Evolutionary conservation across 2,329 filamentous ascomycete species (phyloP).

Genomic region (Emydomyces testavorans): DNA sequence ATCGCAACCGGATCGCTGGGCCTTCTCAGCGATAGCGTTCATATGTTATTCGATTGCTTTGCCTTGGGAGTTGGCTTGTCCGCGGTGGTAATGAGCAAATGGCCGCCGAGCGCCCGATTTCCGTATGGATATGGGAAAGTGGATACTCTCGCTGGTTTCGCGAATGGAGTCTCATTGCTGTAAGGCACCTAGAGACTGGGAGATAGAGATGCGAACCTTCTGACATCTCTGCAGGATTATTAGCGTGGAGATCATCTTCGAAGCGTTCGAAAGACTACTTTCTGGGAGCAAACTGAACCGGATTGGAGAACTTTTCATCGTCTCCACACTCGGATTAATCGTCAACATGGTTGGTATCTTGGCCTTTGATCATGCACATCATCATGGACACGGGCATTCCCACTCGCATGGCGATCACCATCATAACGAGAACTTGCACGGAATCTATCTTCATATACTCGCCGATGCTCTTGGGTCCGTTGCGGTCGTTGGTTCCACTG

Average conservation of each 20-base stretch:
- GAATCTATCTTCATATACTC: conserved; percentile 89
- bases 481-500: conserved; percentile 84
- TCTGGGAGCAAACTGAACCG: conserved; percentile 75
- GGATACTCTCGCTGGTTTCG: conserved; percentile 89
- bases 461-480: conserved; percentile 91
- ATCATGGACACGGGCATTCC: conserved; percentile 31
- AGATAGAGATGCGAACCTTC: neutral
- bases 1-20: conserved; percentile 87
- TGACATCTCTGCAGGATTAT: conserved; percentile 53
- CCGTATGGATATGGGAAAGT: conserved; percentile 96
- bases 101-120: conserved; percentile 78
- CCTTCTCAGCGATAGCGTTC: conserved; percentile 91
- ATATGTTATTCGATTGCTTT: conserved; percentile 98
- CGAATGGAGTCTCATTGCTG: conserved; percentile 91
- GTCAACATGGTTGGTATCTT: conserved; percentile 90
- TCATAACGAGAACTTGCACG: conserved; percentile 95
- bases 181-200: conserved; percentile 33
- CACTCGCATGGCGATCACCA: conserved; percentile 40
- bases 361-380: conserved; percentile 62
- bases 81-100: conserved; percentile 90
- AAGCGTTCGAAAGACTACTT: conserved; percentile 76
- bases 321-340: conserved; percentile 72
- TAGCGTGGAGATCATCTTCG: conserved; percentile 89
- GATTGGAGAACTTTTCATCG: conserved; percentile 73
- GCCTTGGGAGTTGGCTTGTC: conserved; percentile 81